Conservation (phyloP, 345 rosid species). For the Triadica sebifera region DNA sequence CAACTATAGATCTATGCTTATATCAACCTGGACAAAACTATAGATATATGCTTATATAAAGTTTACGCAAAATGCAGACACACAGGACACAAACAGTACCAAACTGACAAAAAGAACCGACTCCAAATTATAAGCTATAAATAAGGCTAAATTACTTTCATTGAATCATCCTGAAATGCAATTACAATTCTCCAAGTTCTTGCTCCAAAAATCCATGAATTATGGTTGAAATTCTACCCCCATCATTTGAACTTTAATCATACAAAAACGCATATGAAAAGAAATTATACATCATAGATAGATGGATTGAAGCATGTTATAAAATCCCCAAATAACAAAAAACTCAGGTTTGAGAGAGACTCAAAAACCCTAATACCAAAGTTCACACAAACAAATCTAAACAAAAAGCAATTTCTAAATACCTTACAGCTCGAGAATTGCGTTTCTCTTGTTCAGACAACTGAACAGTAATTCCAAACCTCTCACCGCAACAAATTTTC, state of each 20-base stretch:
- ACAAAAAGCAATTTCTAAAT: background rate
- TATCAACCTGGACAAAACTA: conserved; percentile 3
- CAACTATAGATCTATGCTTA: background rate
- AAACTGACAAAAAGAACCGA: background rate
- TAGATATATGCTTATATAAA: too few relatives aligned
- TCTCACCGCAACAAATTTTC: conserved; percentile 90
- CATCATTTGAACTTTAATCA: too few relatives aligned
- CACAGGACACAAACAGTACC: background rate
- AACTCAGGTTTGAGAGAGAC: background rate
- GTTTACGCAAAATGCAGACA: too few relatives aligned
- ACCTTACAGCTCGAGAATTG: conserved; percentile 92
- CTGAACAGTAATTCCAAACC: conserved; percentile 80
- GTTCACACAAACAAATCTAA: background rate
- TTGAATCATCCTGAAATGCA: background rate
- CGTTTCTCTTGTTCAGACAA: conserved; percentile 89
- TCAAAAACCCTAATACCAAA: background rate
- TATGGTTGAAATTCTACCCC: too few relatives aligned
- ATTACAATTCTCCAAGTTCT: background rate
- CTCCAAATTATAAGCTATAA: background rate
- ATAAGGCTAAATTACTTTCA: background rate
- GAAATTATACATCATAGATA: background rate
- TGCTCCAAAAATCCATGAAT: background rate
- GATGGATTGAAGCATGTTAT: background rate
- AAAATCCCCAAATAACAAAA: background rate
- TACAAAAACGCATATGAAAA: background rate